Percentiles rank a stretch among this genome's conserved stretches.
Evolutionary conservation across 352 stramenopile genomes (phyloP).

Genomic region (Proteromonas lacertae): DNA sequence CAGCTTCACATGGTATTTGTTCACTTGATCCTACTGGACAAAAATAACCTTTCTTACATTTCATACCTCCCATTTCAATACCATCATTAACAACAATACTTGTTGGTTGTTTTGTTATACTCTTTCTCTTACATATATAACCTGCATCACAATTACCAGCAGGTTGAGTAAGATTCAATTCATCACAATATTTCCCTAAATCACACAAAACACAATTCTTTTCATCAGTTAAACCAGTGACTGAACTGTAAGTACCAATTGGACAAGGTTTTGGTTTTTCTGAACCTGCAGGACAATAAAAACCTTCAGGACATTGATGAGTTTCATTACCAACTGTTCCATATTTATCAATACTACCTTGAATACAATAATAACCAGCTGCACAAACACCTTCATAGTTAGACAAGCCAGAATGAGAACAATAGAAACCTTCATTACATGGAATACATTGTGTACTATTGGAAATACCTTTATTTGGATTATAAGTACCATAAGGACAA

Average conservation of each 20-base stretch:
- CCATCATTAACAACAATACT: slow-evolving; percentile 5
- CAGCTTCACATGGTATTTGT: slow-evolving; percentile 17
- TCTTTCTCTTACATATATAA: slow-evolving; percentile 9
- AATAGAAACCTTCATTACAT: slow-evolving; percentile 31
- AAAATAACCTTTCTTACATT: slow-evolving; percentile 26
- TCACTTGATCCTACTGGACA: slow-evolving; percentile 21
- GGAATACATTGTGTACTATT: not conserved
- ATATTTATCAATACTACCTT: slow-evolving; percentile 1
- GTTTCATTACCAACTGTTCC: not conserved
- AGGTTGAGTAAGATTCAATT: slow-evolving; percentile 4
- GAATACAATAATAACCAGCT: slow-evolving; percentile 5
- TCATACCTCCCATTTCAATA: slow-evolving; percentile 6
- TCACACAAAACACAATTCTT: slow-evolving; percentile 7
- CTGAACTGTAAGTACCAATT: slow-evolving; percentile 8
- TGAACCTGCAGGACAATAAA: slow-evolving; percentile 34
- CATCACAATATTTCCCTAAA: slow-evolving; percentile 10
- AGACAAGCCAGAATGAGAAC: slow-evolving; percentile 3
- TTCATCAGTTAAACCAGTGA: slow-evolving; percentile 2
- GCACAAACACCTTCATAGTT: not conserved
- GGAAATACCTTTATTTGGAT: slow-evolving; percentile 7
- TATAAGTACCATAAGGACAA: slow-evolving; percentile 17
- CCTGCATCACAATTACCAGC: slow-evolving; percentile 8
- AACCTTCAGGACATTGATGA: slow-evolving; percentile 21
- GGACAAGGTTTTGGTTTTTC: slow-evolving; percentile 9
- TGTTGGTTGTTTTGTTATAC: slow-evolving; percentile 4